A percentile compares a stretch with the other conserved stretches of the same genome.
Conservation (phyloP, 805 yeast species). For the Cyberlindnera mississippiensis region DNA sequence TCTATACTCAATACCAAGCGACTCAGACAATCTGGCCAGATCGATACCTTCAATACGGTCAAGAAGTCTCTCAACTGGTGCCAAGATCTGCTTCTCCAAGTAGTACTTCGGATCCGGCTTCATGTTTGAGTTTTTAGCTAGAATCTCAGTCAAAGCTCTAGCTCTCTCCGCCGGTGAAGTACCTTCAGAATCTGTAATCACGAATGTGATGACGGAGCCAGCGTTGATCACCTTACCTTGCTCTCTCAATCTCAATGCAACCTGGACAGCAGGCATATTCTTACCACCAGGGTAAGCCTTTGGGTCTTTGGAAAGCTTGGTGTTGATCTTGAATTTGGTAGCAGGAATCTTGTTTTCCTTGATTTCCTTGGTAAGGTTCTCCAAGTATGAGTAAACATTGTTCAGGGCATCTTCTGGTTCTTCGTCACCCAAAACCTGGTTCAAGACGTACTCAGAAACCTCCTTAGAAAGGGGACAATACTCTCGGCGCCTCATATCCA, state of each 20-base stretch:
- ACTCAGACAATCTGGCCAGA: conserved; percentile 66
- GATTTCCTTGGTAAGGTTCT: conserved; percentile 52
- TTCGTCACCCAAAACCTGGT: conserved; percentile 62
- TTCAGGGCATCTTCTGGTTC: conserved; percentile 76
- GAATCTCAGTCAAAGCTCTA: conserved; percentile 70
- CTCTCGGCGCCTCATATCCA: conserved; percentile 96
- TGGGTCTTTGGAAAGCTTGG: conserved; percentile 89
- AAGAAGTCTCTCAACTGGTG: conserved; percentile 84
- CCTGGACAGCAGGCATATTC: conserved; percentile 85
- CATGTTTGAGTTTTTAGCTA: conserved; percentile 45
- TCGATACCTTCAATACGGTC: conserved; percentile 87
- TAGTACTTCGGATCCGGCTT: conserved; percentile 76
- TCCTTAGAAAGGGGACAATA: conserved; percentile 91
- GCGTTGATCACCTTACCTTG: conserved; percentile 85
- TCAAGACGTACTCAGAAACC: conserved; percentile 69
- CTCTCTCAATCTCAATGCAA: conserved; percentile 75
- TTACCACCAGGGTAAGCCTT: conserved; percentile 75
- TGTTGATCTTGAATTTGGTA: conserved; percentile 73
- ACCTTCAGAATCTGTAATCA: conserved; percentile 56
- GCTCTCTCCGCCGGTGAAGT: conserved; percentile 73
- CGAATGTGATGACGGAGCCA: conserved; percentile 85
- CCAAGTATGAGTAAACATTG: conserved; percentile 69
- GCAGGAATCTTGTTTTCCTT: conserved; percentile 58
- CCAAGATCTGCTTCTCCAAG: conserved; percentile 81
- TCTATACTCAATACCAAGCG: conserved; percentile 72